phyloP scores from a whole-genome alignment of 2,329 filamentous ascomycete genomes.

The Venturia carpophila region DNA sequence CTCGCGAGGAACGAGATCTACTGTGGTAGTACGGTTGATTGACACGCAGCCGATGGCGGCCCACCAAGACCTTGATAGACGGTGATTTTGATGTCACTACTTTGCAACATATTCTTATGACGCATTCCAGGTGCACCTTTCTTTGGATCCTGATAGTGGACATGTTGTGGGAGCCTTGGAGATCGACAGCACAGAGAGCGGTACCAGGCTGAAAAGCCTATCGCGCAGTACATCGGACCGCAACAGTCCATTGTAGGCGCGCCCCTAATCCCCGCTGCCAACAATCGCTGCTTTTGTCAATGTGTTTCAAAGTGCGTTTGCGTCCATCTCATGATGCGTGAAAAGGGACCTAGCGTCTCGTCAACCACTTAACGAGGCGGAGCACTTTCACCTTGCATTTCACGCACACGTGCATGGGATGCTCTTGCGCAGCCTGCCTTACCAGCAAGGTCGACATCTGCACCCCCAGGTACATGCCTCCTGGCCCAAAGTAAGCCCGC shows the following conservation, averaged over 20 bases:
- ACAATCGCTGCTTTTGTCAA: conserved; percentile 2
- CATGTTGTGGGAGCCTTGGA: background rate
- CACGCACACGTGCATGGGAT: background rate
- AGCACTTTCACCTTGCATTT: conserved; percentile 8
- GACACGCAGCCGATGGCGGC: background rate
- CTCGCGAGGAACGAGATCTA: background rate
- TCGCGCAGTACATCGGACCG: conserved; percentile 3
- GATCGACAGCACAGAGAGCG: background rate
- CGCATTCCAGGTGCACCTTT: background rate
- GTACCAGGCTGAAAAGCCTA: conserved; percentile 12
- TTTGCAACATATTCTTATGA: background rate
- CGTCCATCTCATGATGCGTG: conserved; percentile 10
- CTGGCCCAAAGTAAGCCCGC: background rate
- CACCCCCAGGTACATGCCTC: background rate
- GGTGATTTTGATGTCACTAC: background rate
- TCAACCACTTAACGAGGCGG: conserved; percentile 7
- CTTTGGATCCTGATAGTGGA: background rate
- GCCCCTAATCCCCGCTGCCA: conserved; percentile 4
- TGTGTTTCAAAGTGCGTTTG: conserved; percentile 4
- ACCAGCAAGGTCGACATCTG: background rate
- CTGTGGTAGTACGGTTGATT: background rate
- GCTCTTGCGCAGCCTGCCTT: conserved; percentile 4
- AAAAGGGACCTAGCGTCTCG: conserved; percentile 7
- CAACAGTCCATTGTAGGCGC: background rate
- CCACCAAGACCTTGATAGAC: background rate